Conservation (phyloP, 208 protist genomes). For the Wallacemonas sp. region DNA sequence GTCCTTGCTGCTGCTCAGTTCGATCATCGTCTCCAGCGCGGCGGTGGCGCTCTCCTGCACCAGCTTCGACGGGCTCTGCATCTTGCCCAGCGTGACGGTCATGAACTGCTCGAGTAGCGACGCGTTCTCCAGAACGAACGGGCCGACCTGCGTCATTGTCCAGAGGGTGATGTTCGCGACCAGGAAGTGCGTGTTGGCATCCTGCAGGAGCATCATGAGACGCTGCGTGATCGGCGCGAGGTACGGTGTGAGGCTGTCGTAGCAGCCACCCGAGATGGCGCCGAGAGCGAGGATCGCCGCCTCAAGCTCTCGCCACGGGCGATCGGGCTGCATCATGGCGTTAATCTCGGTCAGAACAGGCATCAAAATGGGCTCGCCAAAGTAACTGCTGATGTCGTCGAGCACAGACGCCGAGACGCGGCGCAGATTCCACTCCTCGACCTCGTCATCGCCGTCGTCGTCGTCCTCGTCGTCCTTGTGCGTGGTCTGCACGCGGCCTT, state of each 20-base stretch:
- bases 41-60: slow-evolving; percentile 71
- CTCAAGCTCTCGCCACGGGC: slow-evolving; percentile 85
- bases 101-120: slow-evolving; percentile 36
- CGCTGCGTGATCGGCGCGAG: slow-evolving; percentile 71
- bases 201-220: slow-evolving; percentile 74
- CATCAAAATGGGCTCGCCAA: slow-evolving; percentile 75
- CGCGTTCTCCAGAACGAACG: slow-evolving; percentile 48
- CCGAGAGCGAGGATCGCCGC: slow-evolving; percentile 91
- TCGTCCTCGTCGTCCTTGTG: slow-evolving; percentile 64
- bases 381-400: slow-evolving; percentile 85
- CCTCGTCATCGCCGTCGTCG: slow-evolving; percentile 85
- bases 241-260: slow-evolving; percentile 75
- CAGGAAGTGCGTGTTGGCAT: slow-evolving; percentile 78
- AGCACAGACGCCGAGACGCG: slow-evolving; percentile 87
- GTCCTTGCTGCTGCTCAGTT: slow-evolving; percentile 47
- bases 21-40: slow-evolving; percentile 57
- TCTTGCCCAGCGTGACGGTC: slow-evolving; percentile 54
- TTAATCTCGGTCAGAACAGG: slow-evolving; percentile 83
- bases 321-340: slow-evolving; percentile 56
- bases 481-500: slow-evolving; percentile 42
- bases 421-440: slow-evolving; percentile 92
- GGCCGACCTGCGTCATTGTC: slow-evolving; percentile 76
- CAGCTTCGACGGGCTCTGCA: slow-evolving; percentile 86
- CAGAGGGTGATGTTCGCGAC: slow-evolving; percentile 92
- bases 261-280: slow-evolving; percentile 91